Base-by-base conservation (phyloP, 768 basidiomycete genomes). In the Piloderma croceum region DNA sequence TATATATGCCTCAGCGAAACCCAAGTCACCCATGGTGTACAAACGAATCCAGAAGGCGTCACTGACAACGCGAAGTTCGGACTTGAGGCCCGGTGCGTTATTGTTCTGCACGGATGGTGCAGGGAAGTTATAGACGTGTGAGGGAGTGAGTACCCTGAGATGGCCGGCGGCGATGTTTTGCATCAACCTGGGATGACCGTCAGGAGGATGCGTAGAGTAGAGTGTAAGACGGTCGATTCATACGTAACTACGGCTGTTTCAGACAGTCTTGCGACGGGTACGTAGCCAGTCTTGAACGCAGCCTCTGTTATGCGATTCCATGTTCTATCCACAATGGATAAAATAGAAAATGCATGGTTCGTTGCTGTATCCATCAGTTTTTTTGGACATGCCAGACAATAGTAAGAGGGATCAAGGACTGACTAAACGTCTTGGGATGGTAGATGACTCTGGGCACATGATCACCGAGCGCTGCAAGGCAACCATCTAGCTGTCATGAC, bases 1-100 rank as follows among this genome's bases (percentile, higher is more conserved):
- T 84, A 88, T 86, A 60, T 79, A 86, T 0, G 79, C 77, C 58
- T 88, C 85, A 4, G 79, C 70, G 49, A 88, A 85, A 3, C 83
- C 85, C 32, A 88, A 61, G 53, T 85, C 83, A 18, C 77, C 70
- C 68, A 79, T 76, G 6, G 68, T 56, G 41, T 71, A 72, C 11
- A 81, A 61, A 1, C 80, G 64, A 7, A 79, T 59, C 77, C 79
- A 81, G 52, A 82, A 81, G 10, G 63, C 57, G 47, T 77, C 72
- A 44, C 65, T 70, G 4, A 67, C 48, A 25, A 80, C 73, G 18
- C 69, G 60, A 17, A 78, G 46, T 50, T 73, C 70, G 7, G 71
- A 72, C 46, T 61, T 65, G 7, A 24, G 27, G n/a, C 38, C n/a
- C n/a, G n/a, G 38, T 36, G 57, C 49, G 6, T 54, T 52, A 0